These are phyloP conservation scores for Beta lomatogona DNA, from an alignment of 179 eudicot genomes.

Conservation along the genomic window DNA sequence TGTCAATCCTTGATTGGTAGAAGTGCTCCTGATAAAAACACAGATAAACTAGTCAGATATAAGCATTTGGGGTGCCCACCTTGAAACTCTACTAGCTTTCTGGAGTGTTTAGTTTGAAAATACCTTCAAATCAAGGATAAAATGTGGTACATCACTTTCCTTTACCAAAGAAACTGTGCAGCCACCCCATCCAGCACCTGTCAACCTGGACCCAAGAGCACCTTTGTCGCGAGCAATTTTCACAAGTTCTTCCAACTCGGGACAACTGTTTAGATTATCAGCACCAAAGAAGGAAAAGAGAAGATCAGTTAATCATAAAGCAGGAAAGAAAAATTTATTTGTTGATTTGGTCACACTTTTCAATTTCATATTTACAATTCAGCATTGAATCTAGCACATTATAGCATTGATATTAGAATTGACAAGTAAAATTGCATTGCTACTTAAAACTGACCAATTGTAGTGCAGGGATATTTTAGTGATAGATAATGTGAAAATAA, in stretches of 20 bases:
- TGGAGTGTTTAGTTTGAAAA: neutral
- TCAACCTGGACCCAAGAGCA: slow-evolving; percentile 94
- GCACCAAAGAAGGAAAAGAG: neutral
- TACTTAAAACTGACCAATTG: too few relatives aligned
- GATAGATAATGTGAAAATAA: too few relatives aligned
- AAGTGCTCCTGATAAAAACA: slow-evolving; percentile 68
- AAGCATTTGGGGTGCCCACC: neutral
- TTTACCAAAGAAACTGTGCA: slow-evolving; percentile 91
- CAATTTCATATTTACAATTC: too few relatives aligned
- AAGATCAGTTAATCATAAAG: too few relatives aligned
- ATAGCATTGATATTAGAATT: too few relatives aligned
- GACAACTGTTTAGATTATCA: slow-evolving; percentile 54
- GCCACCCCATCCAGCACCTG: slow-evolving; percentile 99
- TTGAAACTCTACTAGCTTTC: neutral
- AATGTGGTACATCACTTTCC: slow-evolving; percentile 82
- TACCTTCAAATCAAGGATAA: slow-evolving; percentile 89
- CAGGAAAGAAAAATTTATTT: too few relatives aligned
- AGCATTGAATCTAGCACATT: too few relatives aligned
- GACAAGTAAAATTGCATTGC: too few relatives aligned
- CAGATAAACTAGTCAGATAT: neutral
- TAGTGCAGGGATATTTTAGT: too few relatives aligned
- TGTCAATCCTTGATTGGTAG: slow-evolving; percentile 78
- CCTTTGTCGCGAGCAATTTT: slow-evolving; percentile 72
- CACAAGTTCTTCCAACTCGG: slow-evolving; percentile 94
- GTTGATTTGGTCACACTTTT: too few relatives aligned